Evolutionary conservation across 176 grass and related monocot species (phyloP).

Genomic region (Bolboschoenus planiculmis): DNA sequence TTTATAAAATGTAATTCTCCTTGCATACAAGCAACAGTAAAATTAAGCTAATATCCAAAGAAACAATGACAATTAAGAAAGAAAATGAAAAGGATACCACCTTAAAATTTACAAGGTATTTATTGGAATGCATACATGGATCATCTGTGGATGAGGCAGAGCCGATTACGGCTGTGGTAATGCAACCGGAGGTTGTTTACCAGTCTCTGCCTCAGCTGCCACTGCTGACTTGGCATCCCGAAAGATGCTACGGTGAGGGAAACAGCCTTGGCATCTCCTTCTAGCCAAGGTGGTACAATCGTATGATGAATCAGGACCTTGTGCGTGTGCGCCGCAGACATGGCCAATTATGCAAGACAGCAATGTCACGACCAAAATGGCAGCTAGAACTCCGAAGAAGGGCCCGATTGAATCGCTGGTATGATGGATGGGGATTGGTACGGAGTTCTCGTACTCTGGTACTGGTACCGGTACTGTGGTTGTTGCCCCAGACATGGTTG

Average conservation of each 20-base stretch:
- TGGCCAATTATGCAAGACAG: constrained; percentile 61
- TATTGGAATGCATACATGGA: background rate
- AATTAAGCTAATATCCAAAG: background rate
- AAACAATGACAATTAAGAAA: background rate
- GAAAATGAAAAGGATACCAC: background rate
- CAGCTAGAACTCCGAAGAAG: constrained; percentile 60
- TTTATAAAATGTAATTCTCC: background rate
- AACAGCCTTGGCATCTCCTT: constrained; percentile 24
- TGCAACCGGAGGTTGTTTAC: constrained; percentile 13
- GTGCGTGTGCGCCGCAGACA: constrained; percentile 34
- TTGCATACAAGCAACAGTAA: background rate
- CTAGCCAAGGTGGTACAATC: constrained; percentile 38
- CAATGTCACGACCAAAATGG: constrained; percentile 47
- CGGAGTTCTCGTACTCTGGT: constrained; percentile 34
- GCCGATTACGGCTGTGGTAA: constrained; percentile 46
- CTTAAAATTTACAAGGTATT: background rate
- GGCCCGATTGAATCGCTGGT: constrained; percentile 36
- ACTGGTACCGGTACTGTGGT: constrained; percentile 12
- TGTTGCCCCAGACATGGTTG: constrained; percentile 31
- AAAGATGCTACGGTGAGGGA: constrained; percentile 5
- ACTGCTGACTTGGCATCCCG: constrained; percentile 32
- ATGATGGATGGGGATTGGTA: background rate
- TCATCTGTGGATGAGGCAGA: background rate
- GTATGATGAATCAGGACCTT: constrained; percentile 52
- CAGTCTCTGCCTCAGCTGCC: constrained; percentile 7